Percentiles rank a stretch among this genome's conserved stretches.
phyloP scores from a whole-genome alignment of 2,329 filamentous ascomycete genomes.

The Metarhizium robertsii region DNA sequence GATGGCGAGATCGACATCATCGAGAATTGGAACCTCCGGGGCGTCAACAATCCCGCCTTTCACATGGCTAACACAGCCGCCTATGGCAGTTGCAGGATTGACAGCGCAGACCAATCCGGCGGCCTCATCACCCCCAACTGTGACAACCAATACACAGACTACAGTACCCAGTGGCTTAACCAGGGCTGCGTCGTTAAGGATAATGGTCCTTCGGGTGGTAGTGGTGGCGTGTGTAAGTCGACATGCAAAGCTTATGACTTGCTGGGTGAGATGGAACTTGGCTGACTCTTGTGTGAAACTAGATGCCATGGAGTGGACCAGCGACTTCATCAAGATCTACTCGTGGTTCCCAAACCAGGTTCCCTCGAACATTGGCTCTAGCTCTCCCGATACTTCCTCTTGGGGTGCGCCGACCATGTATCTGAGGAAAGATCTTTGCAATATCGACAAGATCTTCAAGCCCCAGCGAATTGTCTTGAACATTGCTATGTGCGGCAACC shows the following conservation, averaged over 20 bases:
- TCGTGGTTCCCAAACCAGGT: constrained; percentile 22
- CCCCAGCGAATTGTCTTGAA: constrained; percentile 66
- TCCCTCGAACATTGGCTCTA: constrained; percentile 24
- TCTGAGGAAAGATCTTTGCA: constrained; percentile 50
- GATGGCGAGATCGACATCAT: constrained; percentile 60
- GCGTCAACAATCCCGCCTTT: constrained; percentile 47
- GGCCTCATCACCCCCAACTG: constrained; percentile 28
- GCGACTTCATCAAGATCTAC: constrained; percentile 31
- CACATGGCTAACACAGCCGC: constrained; percentile 34
- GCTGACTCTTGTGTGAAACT: constrained; percentile 12
- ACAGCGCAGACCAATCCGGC: constrained; percentile 19
- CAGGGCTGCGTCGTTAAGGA: constrained; percentile 33
- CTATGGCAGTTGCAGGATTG: constrained; percentile 27
- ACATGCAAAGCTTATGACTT: no score
- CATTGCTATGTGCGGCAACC: constrained; percentile 66
- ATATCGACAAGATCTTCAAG: constrained; percentile 53
- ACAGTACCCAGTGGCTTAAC: constrained; percentile 22
- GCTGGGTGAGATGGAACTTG: neutral
- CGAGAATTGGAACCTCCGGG: constrained; percentile 50
- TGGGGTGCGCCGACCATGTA: constrained; percentile 58
- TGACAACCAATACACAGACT: constrained; percentile 26
- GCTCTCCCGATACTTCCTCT: constrained; percentile 46
- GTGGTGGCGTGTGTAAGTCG: constrained; percentile 31
- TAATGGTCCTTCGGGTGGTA: constrained; percentile 27
- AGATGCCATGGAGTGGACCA: constrained; percentile 32